Conservation (phyloP, 441 rosid species). For the Gossypium trilobum region DNA sequence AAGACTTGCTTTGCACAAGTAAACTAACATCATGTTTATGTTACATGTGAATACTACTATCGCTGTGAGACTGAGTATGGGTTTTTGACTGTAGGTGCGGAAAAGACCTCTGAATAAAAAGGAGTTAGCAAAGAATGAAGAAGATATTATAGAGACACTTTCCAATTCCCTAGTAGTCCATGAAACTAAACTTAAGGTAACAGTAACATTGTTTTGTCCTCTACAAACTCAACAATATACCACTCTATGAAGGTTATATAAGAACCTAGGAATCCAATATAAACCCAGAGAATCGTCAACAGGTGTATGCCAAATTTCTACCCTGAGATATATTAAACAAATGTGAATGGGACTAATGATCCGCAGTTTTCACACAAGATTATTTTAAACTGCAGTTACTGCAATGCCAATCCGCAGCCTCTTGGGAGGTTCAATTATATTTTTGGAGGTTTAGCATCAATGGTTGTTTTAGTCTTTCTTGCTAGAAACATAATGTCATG, state of each 20-base stretch:
- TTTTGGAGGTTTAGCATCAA: neutral
- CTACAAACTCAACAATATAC: neutral
- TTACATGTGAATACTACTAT: slow-evolving; percentile 8
- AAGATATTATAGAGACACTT: slow-evolving; percentile 76
- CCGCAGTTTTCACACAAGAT: neutral
- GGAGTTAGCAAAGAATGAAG: slow-evolving; percentile 84
- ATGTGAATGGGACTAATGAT: neutral
- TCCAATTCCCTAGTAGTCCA: slow-evolving; percentile 73
- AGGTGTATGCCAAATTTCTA: neutral
- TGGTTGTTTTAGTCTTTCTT: neutral
- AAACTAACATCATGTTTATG: neutral
- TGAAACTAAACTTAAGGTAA: slow-evolving; percentile 88
- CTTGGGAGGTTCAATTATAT: neutral
- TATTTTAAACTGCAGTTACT: neutral
- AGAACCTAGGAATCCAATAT: neutral
- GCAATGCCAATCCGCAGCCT: neutral
- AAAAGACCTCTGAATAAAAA: slow-evolving; percentile 94
- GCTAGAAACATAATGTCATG: neutral
- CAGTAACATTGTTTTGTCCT: slow-evolving; percentile 9
- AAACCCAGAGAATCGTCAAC: neutral
- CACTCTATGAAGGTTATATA: neutral
- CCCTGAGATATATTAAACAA: neutral
- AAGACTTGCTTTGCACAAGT: slow-evolving; percentile 9
- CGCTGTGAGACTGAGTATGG: slow-evolving; percentile 2
- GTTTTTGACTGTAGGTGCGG: slow-evolving; percentile 59